These are phyloP conservation scores for Cystoisospora suis DNA, from an alignment of 169 alveolate genomes.

Conservation along the genomic window DNA sequence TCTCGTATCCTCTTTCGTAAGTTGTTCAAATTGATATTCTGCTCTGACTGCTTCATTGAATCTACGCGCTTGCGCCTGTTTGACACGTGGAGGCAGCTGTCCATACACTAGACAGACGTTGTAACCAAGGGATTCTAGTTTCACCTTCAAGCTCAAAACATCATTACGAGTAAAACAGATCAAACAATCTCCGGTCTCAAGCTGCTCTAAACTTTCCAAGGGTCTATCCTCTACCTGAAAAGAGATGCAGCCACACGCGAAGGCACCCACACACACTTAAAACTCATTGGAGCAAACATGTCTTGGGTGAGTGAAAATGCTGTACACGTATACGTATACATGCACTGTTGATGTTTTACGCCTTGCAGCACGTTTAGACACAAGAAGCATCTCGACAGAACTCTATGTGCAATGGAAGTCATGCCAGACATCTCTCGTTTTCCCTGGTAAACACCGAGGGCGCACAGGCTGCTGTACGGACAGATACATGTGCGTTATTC, in stretches of 20 bases:
- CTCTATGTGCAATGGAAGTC: too few relatives aligned
- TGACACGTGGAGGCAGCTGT: slow-evolving; percentile 88
- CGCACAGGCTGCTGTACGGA: too few relatives aligned
- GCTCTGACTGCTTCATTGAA: slow-evolving; percentile 68
- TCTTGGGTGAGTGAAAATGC: too few relatives aligned
- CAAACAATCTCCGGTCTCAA: slow-evolving; percentile 88
- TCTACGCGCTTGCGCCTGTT: slow-evolving; percentile 75
- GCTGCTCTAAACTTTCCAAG: background rate
- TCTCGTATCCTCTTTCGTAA: too few relatives aligned
- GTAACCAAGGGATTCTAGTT: slow-evolving; percentile 69
- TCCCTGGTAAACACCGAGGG: too few relatives aligned
- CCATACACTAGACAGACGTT: slow-evolving; percentile 85
- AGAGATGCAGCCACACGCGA: background rate
- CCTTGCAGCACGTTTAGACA: background rate
- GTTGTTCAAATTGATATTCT: background rate
- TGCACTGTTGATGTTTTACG: too few relatives aligned
- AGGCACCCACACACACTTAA: background rate
- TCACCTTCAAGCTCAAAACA: slow-evolving; percentile 70
- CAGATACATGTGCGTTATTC: too few relatives aligned
- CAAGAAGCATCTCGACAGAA: background rate
- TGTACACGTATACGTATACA: too few relatives aligned
- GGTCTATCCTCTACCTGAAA: background rate
- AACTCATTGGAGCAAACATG: too few relatives aligned
- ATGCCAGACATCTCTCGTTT: too few relatives aligned
- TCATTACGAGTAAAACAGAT: slow-evolving; percentile 84